Evolutionary conservation across 1,139 yeast species (phyloP).

Genomic region (Kodamaea anthophila): DNA sequence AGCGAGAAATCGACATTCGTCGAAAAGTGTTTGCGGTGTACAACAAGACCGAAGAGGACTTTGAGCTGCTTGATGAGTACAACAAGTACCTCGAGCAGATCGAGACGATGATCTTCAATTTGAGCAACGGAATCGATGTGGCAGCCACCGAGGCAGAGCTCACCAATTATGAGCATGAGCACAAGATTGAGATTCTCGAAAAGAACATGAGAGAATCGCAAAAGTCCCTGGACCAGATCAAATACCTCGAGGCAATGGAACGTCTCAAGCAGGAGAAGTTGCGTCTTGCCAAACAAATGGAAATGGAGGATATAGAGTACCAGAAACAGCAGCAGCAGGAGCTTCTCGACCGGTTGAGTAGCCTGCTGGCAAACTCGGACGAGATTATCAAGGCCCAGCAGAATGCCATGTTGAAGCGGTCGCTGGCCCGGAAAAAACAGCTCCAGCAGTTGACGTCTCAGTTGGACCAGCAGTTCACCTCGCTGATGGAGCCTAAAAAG

Average conservation of each 20-base stretch:
- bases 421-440: constrained; percentile 61
- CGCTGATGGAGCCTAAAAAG: constrained; percentile 9
- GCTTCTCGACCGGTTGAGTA: constrained; percentile 62
- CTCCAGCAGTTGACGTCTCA: constrained; percentile 55
- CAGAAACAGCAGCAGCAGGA: constrained; percentile 61
- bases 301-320: constrained; percentile 55
- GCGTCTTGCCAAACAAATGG: constrained; percentile 61
- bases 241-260: constrained; percentile 51
- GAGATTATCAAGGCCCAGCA: constrained; percentile 42
- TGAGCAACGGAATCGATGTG: constrained; percentile 63
- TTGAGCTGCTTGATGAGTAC: constrained; percentile 49
- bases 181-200: constrained; percentile 69
- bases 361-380: constrained; percentile 47
- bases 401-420: constrained; percentile 46
- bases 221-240: constrained; percentile 61
- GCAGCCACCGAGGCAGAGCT: constrained; percentile 68
- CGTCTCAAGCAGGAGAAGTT: constrained; percentile 55
- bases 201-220: constrained; percentile 56
- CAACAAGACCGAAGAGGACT: constrained; percentile 77
- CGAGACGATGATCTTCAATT: constrained; percentile 73
- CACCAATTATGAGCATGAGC: constrained; percentile 65
- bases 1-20: constrained; percentile 86
- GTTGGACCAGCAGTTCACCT: constrained; percentile 38
- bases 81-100: constrained; percentile 78
- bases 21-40: constrained; percentile 70